Evolutionary conservation across 2,329 filamentous ascomycete genomes (phyloP), one percentile per base, ranked within the genome.

Genomic region (Fusarium proliferatum): DNA sequence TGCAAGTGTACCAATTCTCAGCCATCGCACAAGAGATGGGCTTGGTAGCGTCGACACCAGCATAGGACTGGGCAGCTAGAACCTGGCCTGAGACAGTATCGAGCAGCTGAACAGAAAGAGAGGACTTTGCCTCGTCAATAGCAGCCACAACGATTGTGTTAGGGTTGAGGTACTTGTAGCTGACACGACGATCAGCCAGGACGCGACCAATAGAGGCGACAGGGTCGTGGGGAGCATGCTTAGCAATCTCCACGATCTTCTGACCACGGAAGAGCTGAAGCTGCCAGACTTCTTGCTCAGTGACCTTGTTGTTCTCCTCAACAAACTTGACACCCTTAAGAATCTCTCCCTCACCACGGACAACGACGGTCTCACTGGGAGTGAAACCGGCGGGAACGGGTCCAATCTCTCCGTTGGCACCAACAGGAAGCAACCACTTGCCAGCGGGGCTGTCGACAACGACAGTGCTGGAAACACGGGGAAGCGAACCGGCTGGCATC

Each of bases 151-250:
- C 88, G 5, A 95, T 86, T 11, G 94, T 88, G 82, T 97, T 98
- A 1, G 94, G 91, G 84, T 97, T 97, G 45, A 99, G 85, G 80
- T 98, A 98, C 84, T 99, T 99, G 89, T 99, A 99, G 72, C 96
- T 89, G 53, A 99, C 96, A n/a, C 91, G 92, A 48, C 96, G 90
- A 79, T 99, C 93, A 33, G 95, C 95, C 28, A 99, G 89, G 3
- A 98, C 96, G 67, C 94, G 94, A 15, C 96, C 96, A 76, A 99
- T 97, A 2, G 96, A 98, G 6, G 96, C 96, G 53, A 98, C 91
- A 1, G 94, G 94, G 76, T 99, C 95, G 73, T 96, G 92, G 5
- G 88, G 80, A 15, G 94, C 91, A 53, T 92, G 89, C 23, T 91
- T 87, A 5, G 91, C 91, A 43, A 96, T 86, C 49, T 88, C 85